Base-by-base conservation (phyloP, 345 rosid species). In the Acer saccharum region DNA sequence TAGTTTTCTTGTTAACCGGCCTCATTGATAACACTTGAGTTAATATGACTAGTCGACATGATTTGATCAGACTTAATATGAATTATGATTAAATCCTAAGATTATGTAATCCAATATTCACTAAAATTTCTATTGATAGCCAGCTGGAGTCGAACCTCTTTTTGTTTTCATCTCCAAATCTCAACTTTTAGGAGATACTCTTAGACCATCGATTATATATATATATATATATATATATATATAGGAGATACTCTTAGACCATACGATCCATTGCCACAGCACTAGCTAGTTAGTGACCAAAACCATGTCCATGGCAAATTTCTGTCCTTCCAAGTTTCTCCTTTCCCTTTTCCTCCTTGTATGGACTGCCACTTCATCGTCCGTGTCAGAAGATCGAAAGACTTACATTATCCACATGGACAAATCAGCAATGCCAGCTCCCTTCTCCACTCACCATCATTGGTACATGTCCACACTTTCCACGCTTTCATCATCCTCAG, bases 371-470 rank as follows among this genome's bases (percentile, higher is more conserved):
- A 12, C 68, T 27, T 69, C 73, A 5, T 57, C 20, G 0, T 57
- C 81, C 20, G 43, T 70, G 0, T 39, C 66, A 18, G 73, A 62
- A 66, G 80, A 35, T 6, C 44, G 70, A 8, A 79, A 63, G 55
- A 58, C 86, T 66, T 85, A 81, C 74, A 82, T 83, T 3, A 65
- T 41, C 44, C 44, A 41, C 44, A 41, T 41, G 44, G 44, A 41
- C 44, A 41, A 41, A 41, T 41, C 44, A 20, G 84, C 82, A 71
- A 80, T 66, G 76, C 85, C 93, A 1, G 32, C 76, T 20, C 3
- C 57, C 2, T 87, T 83, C 84, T 75, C 80, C n/a, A 3, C 67
- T 44, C 86, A 72, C 72, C 85, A 85, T 18, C 2, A 79, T 81
- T 18, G 88, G 84, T 41, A 41, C 44, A 41, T 41, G 7, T 41